Conservation (phyloP, 2,329 filamentous ascomycete species). For the Fusarium illudens region DNA sequence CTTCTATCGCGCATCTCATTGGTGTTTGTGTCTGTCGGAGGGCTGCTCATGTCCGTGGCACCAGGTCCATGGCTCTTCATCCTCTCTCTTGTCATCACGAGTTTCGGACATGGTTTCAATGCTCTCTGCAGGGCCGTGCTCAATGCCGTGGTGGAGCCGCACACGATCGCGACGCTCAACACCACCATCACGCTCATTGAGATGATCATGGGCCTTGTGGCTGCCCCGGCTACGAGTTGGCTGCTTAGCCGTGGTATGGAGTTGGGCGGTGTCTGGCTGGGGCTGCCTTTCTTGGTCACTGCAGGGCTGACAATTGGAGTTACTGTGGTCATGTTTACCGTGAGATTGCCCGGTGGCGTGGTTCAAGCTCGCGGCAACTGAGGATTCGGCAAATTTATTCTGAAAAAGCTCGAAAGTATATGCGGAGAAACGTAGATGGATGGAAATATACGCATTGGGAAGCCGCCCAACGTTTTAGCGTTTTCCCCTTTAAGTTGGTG, state of each 20-base stretch:
- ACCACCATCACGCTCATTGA: constrained; percentile 61
- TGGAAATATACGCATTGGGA: not conserved
- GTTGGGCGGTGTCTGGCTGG: constrained; percentile 57
- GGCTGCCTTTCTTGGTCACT: constrained; percentile 57
- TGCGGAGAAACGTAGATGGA: not conserved
- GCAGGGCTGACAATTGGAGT: constrained; percentile 45
- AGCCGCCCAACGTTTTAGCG: not conserved
- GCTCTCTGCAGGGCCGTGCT: constrained; percentile 58
- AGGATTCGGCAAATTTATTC: not conserved
- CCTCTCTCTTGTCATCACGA: constrained; percentile 54
- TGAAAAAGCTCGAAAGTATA: not conserved
- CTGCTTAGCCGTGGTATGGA: constrained; percentile 57
- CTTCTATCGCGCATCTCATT: constrained; percentile 49
- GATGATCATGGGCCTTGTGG: constrained; percentile 56
- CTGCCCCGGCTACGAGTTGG: constrained; percentile 56
- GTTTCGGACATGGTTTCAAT: constrained; percentile 55
- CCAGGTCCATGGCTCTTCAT: constrained; percentile 48
- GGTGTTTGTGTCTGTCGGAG: constrained; percentile 44
- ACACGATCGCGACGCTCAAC: constrained; percentile 64
- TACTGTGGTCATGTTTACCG: constrained; percentile 43
- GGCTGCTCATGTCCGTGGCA: constrained; percentile 51
- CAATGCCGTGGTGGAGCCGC: constrained; percentile 62
- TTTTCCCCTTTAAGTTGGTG: not conserved
- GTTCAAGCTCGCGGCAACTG: constrained; percentile 28
- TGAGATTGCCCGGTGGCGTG: constrained; percentile 38